phyloP scores from a whole-genome alignment of 2,329 filamentous ascomycete genomes.

The Monosporascus sp. region DNA sequence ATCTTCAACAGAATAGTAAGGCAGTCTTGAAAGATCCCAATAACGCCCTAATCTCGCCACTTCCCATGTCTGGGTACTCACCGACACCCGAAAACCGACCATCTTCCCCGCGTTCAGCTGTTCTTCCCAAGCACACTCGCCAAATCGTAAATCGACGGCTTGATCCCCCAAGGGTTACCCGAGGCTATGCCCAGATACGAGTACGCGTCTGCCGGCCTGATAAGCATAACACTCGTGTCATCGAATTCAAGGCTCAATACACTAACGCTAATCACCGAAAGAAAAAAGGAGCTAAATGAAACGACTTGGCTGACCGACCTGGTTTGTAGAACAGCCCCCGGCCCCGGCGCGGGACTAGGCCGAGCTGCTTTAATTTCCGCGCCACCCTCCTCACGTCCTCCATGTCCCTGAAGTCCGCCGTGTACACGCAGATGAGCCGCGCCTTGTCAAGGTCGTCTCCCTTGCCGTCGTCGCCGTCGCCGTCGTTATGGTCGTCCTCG shows the following conservation, averaged over 20 bases:
- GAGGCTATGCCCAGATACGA: constrained; percentile 60
- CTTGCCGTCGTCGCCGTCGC: constrained; percentile 28
- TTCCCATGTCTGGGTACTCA: not conserved
- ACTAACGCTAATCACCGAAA: not conserved
- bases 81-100: not conserved
- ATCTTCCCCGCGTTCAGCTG: constrained; percentile 10
- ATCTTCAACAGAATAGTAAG: not conserved
- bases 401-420: constrained; percentile 64
- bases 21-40: not conserved
- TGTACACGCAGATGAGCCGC: constrained; percentile 73
- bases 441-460: constrained; percentile 33
- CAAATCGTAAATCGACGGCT: constrained; percentile 52
- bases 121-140: constrained; percentile 31
- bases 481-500: constrained; percentile 33
- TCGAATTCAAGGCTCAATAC: not conserved
- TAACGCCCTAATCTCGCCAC: not conserved
- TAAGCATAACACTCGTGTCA: not conserved
- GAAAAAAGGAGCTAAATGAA: not conserved
- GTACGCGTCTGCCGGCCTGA: constrained; percentile 50
- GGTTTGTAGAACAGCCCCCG: constrained; percentile 72
- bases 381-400: constrained; percentile 67
- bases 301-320: constrained; percentile 40
- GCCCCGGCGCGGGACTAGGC: constrained; percentile 44
- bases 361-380: constrained; percentile 54
- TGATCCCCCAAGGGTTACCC: constrained; percentile 58